A percentile compares a stretch with the other conserved stretches of the same genome.
phyloP scores from a whole-genome alignment of 345 rosid genomes.

The Triadica sebifera region DNA sequence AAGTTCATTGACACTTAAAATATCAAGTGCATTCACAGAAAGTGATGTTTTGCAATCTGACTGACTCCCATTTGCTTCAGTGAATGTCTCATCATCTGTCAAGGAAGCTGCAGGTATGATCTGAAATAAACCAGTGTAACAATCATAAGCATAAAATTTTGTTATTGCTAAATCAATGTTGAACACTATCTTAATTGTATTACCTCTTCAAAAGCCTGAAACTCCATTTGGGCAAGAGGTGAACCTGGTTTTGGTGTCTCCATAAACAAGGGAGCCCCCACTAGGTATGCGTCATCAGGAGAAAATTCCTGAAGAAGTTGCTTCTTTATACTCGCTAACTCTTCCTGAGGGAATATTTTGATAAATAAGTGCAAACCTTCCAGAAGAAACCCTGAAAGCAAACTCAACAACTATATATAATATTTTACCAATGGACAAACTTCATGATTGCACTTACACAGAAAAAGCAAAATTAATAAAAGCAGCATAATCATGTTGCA shows the following conservation, averaged over 20 bases:
- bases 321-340: conserved; percentile 48
- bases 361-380: conserved; percentile 11
- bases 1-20: conserved; percentile 71
- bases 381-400: neutral
- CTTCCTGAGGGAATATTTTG: conserved; percentile 54
- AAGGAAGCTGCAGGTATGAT: conserved; percentile 51
- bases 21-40: conserved; percentile 48
- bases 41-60: conserved; percentile 72
- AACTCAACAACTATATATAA: neutral
- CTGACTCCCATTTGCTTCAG: conserved; percentile 71
- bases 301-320: conserved; percentile 67
- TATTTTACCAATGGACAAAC: neutral
- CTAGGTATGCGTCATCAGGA: conserved; percentile 75
- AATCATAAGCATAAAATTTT: conserved; percentile 12
- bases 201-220: conserved; percentile 72
- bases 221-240: conserved; percentile 59
- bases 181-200: neutral
- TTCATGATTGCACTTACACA: neutral
- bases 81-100: conserved; percentile 66
- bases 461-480: neutral
- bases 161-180: neutral
- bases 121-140: conserved; percentile 41
- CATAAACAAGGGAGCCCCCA: conserved; percentile 70
- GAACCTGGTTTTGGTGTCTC: conserved; percentile 81
- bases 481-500: neutral